Base-by-base conservation (phyloP, 2,329 filamentous ascomycete species). In the Lachnellula cervina region DNA sequence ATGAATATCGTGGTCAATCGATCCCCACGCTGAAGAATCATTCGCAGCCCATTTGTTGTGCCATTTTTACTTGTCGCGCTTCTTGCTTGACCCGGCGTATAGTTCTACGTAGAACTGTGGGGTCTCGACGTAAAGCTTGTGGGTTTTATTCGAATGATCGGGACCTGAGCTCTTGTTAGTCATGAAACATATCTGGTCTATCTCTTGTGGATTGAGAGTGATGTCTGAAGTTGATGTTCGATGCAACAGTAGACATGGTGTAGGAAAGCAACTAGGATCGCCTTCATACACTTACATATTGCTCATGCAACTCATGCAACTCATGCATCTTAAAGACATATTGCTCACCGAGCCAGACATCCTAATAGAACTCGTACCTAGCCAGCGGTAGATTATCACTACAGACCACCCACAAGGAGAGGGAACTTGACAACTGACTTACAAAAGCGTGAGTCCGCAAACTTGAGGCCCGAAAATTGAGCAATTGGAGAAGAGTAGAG, bases 261-360 rank as follows among this genome's bases (percentile, higher is more conserved):
- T 23, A 4, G 21, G 21, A 4, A 23, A 23, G 21, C 21, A 23
- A 4, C 21, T 23, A 23, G 21, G 21, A 4, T 4, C 2, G 21
- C 21, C 21, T 23, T 23, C 21, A 23, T 23, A 23, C 43, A 45
- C 43, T 45, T 45, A 45, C 43, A 54, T 76, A 77, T 59, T 65
- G 59, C 47, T 72, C 62, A 61, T 78, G 76, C 61, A 78, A 62
- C 51, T 72, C 65, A 43, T 68, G 62, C 21, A 77, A 62, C 51
- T 72, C 65, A 43, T 68, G 62, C 21, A 77, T 73, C 54, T 75
- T 70, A 61, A 70, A 74, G 14, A 67, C 74, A 57, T 76, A 77
- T 61, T 74, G 67, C 1, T 74, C 76, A 5, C 71, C 69, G 5
- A 71, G 64, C 43, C 74, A 53, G 19, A 76, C 66, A 53, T 78